Evolutionary conservation across 2,329 filamentous ascomycete species (phyloP).

Genomic region (Ciborinia camelliae): DNA sequence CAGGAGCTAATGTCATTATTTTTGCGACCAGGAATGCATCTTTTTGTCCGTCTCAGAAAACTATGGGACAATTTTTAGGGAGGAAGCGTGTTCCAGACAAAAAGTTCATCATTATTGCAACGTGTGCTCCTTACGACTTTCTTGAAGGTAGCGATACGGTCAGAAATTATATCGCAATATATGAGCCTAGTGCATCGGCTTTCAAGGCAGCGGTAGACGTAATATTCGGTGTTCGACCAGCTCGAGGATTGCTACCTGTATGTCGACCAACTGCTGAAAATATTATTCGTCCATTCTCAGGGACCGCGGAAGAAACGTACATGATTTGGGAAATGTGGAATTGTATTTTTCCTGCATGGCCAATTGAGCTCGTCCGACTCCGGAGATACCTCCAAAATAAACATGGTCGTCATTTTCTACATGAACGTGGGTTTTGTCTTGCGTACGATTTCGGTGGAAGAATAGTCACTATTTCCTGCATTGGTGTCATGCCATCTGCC

Average conservation of each 20-base stretch:
- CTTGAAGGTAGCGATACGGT: conserved; percentile 37
- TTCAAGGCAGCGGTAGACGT: conserved; percentile 41
- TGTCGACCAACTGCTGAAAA: conserved; percentile 25
- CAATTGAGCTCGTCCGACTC: too few relatives aligned
- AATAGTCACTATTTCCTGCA: too few relatives aligned
- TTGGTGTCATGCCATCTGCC: too few relatives aligned
- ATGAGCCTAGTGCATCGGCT: conserved; percentile 44
- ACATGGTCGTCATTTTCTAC: too few relatives aligned
- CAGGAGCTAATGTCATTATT: conserved; percentile 41
- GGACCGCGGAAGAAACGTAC: conserved; percentile 34
- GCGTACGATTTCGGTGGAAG: too few relatives aligned
- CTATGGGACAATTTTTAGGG: conserved; percentile 38
- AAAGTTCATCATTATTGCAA: conserved; percentile 41
- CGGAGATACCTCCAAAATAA: too few relatives aligned
- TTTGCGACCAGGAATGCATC: conserved; percentile 42
- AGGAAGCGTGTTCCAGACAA: conserved; percentile 26
- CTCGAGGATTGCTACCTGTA: conserved; percentile 41
- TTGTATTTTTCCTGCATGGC: too few relatives aligned
- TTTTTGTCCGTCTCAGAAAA: conserved; percentile 40
- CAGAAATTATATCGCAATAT: conserved; percentile 44
- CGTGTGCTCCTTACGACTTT: conserved; percentile 46
- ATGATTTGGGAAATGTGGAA: too few relatives aligned
- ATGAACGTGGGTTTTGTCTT: conserved; percentile 43
- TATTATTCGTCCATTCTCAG: conserved; percentile 26
- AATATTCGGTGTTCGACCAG: conserved; percentile 39